These are phyloP conservation scores for Puya raimondii DNA, from an alignment of 176 grass and related monocot species.

Conservation along the genomic window DNA sequence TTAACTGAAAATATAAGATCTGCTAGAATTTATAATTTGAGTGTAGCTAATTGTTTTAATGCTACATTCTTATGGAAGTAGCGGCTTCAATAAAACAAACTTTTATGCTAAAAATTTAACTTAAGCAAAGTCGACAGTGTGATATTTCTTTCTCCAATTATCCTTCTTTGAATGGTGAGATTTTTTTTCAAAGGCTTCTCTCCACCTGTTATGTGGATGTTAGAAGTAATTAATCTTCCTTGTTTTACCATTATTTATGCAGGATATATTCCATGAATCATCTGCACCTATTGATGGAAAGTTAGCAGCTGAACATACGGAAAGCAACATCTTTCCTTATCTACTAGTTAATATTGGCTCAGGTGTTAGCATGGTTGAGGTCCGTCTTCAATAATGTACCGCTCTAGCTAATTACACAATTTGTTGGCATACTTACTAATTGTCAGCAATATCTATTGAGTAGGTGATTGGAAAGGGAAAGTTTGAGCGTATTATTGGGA, in stretches of 20 bases:
- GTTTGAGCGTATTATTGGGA: constrained; percentile 97
- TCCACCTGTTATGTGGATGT: not conserved
- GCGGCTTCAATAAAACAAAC: too few species aligned
- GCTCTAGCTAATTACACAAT: constrained; percentile 5
- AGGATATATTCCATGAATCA: constrained; percentile 47
- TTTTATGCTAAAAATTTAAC: not conserved
- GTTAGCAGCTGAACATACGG: constrained; percentile 46
- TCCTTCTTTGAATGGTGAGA: not conserved
- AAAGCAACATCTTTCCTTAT: constrained; percentile 92
- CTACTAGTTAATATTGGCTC: constrained; percentile 99
- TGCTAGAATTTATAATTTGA: too few species aligned
- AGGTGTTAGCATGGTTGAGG: constrained; percentile 99
- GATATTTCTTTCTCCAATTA: not conserved
- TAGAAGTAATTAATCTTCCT: not conserved
- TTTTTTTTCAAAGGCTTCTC: not conserved
- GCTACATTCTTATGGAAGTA: too few species aligned
- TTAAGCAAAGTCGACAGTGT: not conserved
- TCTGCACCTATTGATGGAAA: constrained; percentile 40
- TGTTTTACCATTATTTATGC: constrained; percentile 20
- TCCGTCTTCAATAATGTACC: constrained; percentile 19
- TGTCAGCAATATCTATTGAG: constrained; percentile 19
- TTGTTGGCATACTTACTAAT: constrained; percentile 4
- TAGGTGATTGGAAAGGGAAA: constrained; percentile 94
- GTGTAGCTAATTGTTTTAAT: too few species aligned
- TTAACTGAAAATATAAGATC: too few species aligned